Evolutionary conservation across 345 rosid species (phyloP), one percentile per base, ranked within the genome.

Genomic region (Gossypium raimondii): DNA sequence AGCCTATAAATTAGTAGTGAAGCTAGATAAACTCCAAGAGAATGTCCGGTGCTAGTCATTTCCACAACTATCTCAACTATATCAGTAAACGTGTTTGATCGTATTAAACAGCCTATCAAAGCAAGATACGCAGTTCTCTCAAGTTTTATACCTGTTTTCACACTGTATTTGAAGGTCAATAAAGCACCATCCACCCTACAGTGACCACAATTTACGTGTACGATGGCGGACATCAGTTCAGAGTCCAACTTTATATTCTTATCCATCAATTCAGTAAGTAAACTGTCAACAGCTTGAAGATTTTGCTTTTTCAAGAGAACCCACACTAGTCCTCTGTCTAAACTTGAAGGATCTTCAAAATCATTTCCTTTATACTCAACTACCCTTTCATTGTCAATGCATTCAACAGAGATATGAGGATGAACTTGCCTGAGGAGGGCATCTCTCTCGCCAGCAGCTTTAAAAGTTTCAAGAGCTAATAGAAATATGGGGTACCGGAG

Each of bases 401-500:
- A 74, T 75, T 90, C 86, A 29, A 59, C 62, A 20, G 80, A 83
- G 53, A 87, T 83, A 83, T 92, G 97, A 16, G 86, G 93, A 85
- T 89, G 87, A 69, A 89, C 92, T 84, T 89, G 81, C 81, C 87
- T 66, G 61, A 94, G 84, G 34, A 92, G 86, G 65, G 71, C 41
- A 82, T 85, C 87, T 75, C 89, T 86, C 80, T 79, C 80, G 0
- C 90, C 86, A 11, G 84, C 77, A 18, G 62, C 87, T 79, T 81
- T 76, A 17, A 90, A 80, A 27, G 90, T 82, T 81, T 78, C 78
- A 59, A 55, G 70, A 70, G 98, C 96, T 82, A 81, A 81, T 43
- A 82, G 63, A 81, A 88, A 93, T 56, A 92, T 75, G 66, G 96
- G 88, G 78, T 83, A 85, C 9, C 94, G 92, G 72, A 92, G 97